Evolutionary conservation across 2,329 filamentous ascomycete species (phyloP).

Genomic region (Botrytis pseudocinerea): DNA sequence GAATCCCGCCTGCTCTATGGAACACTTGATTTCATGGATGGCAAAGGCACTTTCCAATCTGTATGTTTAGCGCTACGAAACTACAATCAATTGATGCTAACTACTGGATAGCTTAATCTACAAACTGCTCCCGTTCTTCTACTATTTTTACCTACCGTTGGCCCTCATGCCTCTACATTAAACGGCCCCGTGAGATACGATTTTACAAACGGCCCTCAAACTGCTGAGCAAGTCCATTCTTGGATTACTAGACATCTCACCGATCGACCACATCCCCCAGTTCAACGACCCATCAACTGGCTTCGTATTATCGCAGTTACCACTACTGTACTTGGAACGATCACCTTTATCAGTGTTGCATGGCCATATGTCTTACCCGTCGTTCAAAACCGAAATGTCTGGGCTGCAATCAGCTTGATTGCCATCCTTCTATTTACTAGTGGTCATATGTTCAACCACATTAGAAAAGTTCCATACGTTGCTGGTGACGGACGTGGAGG

Average conservation of each 20-base stretch:
- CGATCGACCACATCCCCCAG: constrained; percentile 72
- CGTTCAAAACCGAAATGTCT: constrained; percentile 86
- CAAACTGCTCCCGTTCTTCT: constrained; percentile 92
- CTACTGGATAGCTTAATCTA: constrained; percentile 70
- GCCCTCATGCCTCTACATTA: constrained; percentile 72
- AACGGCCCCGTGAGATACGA: constrained; percentile 76
- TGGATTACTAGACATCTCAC: constrained; percentile 81
- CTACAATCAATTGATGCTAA: constrained; percentile 21
- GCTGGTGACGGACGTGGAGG: constrained; percentile 80
- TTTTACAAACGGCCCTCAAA: constrained; percentile 71
- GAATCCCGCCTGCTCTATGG: constrained; percentile 75
- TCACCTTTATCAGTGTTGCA: constrained; percentile 69
- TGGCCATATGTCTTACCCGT: constrained; percentile 79
- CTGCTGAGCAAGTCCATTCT: constrained; percentile 73
- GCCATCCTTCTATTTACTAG: constrained; percentile 89
- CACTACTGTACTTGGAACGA: constrained; percentile 66
- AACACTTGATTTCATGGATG: constrained; percentile 84
- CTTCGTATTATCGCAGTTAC: constrained; percentile 67
- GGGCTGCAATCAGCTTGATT: constrained; percentile 88
- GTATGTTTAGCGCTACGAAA: constrained; percentile 50
- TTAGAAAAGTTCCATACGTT: constrained; percentile 93
- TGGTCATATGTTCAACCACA: constrained; percentile 99
- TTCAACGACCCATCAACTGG: constrained; percentile 87
- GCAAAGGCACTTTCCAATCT: constrained; percentile 81
- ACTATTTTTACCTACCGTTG: constrained; percentile 81